Evolutionary conservation across 106 monocot species (phyloP).

Genomic region (Acorus gramineus): DNA sequence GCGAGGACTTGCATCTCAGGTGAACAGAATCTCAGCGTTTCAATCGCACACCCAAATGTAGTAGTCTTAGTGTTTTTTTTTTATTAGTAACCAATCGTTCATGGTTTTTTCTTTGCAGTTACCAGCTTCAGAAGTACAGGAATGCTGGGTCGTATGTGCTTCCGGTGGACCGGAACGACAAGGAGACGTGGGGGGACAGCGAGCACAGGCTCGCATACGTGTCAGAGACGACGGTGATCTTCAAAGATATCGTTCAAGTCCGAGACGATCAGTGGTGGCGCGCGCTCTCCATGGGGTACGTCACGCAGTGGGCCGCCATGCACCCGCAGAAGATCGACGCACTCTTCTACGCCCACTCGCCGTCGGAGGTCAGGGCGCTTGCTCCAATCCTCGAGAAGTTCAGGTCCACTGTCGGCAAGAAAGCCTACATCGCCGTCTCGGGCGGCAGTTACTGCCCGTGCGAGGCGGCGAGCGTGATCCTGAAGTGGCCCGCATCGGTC

Average conservation of each 20-base stretch:
- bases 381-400: conserved; percentile 85
- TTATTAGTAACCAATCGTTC: background rate
- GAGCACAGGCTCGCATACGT: conserved; percentile 98
- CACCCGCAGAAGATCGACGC: conserved; percentile 88
- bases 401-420: conserved; percentile 49
- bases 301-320: conserved; percentile 99
- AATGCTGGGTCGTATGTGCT: conserved; percentile 85
- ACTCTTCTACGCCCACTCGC: conserved; percentile 86
- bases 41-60: too few relatives aligned
- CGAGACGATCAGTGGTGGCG: conserved; percentile 98
- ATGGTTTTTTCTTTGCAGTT: conserved; percentile 32
- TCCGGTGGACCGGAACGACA: conserved; percentile 81
- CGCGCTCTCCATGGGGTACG: conserved; percentile 68
- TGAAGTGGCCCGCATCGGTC: conserved; percentile 72
- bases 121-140: conserved; percentile 97
- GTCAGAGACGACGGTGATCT: conserved; percentile 92
- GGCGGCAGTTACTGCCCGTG: conserved; percentile 77
- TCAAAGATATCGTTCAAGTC: conserved; percentile 86
- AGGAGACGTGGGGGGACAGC: conserved; percentile 97
- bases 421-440: conserved; percentile 86
- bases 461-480: conserved; percentile 50
- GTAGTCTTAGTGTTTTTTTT: background rate
- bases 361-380: conserved; percentile 51
- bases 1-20: conserved; percentile 97
- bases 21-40: conserved; percentile 4